Conservation (phyloP, 768 basidiomycete genomes). For the Wakefieldia striispora region DNA sequence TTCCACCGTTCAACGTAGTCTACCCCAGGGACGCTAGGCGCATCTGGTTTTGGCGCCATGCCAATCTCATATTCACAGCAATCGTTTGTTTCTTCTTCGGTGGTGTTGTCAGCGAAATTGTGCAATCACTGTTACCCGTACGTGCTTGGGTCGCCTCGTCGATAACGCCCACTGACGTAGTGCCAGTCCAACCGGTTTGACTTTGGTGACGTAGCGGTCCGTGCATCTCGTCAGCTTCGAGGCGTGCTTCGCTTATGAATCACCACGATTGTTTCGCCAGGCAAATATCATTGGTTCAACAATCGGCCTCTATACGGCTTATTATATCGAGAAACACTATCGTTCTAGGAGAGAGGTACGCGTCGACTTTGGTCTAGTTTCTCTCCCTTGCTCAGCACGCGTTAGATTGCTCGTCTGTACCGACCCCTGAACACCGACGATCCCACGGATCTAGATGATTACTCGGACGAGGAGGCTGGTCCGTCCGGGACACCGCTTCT, state of each 20-base stretch:
- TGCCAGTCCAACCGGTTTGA: constrained; percentile 69
- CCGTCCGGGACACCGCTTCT: constrained; percentile 53
- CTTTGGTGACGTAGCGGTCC: constrained; percentile 67
- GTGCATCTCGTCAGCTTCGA: constrained; percentile 24
- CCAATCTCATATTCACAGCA: constrained; percentile 63
- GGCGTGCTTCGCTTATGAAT: constrained; percentile 4
- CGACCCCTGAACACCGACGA: constrained; percentile 59
- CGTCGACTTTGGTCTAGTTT: neutral
- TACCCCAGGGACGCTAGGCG: constrained; percentile 63
- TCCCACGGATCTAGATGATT: constrained; percentile 52
- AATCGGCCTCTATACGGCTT: constrained; percentile 63
- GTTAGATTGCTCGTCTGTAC: constrained; percentile 75
- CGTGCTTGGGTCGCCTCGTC: constrained; percentile 16
- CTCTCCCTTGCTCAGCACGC: neutral
- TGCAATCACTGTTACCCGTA: constrained; percentile 76
- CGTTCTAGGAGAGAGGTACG: constrained; percentile 75
- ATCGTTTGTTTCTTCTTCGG: constrained; percentile 78
- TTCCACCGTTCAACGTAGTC: neutral
- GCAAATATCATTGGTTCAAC: constrained; percentile 77
- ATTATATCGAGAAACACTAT: constrained; percentile 71
- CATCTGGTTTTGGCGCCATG: constrained; percentile 86
- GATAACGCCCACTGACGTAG: constrained; percentile 1
- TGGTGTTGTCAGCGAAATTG: constrained; percentile 77
- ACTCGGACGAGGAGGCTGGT: constrained; percentile 42
- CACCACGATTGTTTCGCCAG: constrained; percentile 35